These are phyloP conservation scores for Hansfordia pulvinata DNA, from an alignment of 2,329 filamentous ascomycete genomes.

Conservation along the genomic window DNA sequence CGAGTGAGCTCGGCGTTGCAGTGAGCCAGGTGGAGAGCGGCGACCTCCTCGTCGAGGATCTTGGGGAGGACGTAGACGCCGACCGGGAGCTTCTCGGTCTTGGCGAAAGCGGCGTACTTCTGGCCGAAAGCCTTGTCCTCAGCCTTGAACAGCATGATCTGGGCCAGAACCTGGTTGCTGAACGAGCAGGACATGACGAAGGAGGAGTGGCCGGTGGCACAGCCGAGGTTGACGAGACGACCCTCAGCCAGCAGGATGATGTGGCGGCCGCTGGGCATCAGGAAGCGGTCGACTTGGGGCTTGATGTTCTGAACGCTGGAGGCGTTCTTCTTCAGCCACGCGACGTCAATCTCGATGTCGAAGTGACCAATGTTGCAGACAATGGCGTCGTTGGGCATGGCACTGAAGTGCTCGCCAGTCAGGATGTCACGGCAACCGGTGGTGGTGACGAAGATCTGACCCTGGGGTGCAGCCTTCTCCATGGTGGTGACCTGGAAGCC, in stretches of 20 bases:
- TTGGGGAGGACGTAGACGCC: conserved; percentile 97
- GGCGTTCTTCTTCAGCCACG: conserved; percentile 97
- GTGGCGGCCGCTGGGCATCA: conserved; percentile 85
- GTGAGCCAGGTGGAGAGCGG: conserved; percentile 82
- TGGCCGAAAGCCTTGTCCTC: conserved; percentile 73
- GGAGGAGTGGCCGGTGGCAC: conserved; percentile 96
- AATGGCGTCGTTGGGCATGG: conserved; percentile 94
- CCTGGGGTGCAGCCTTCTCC: conserved; percentile 80
- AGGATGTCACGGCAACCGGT: conserved; percentile 98
- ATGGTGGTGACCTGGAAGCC: conserved; percentile 96
- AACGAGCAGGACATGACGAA: conserved; percentile 99
- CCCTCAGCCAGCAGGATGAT: conserved; percentile 98
- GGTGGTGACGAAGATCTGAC: conserved; percentile 98
- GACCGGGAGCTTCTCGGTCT: conserved; percentile 76
- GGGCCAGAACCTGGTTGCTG: conserved; percentile 99
- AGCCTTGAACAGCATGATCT: conserved; percentile 96
- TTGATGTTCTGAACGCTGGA: conserved; percentile 96
- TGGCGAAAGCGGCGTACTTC: conserved; percentile 95
- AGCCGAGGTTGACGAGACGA: conserved; percentile 97
- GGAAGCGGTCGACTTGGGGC: conserved; percentile 97
- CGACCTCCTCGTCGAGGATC: conserved; percentile 98
- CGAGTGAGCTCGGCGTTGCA: conserved; percentile 88
- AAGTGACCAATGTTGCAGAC: conserved; percentile 99
- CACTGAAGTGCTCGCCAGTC: conserved; percentile 80
- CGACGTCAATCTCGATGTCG: conserved; percentile 99